Conservation (phyloP, 306 rosid species). For the Sicyos edulis region DNA sequence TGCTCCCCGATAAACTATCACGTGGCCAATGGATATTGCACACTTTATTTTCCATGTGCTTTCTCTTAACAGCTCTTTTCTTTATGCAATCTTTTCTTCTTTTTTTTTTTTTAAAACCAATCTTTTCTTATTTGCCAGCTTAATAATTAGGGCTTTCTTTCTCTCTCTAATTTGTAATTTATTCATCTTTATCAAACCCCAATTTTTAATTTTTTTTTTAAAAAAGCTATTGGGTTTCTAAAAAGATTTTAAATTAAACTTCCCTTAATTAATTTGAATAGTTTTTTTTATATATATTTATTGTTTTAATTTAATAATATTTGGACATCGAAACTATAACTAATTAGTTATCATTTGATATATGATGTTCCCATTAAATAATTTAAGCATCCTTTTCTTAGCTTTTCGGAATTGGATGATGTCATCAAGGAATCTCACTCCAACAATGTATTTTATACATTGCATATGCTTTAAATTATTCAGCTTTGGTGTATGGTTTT, state of each 20-base stretch:
- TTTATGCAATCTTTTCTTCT: neutral
- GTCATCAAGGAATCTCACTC: neutral
- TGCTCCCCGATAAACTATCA: conserved; percentile 1
- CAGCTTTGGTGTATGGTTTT: no score
- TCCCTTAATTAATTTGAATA: neutral
- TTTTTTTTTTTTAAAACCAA: no score
- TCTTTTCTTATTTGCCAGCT: neutral
- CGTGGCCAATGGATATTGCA: neutral
- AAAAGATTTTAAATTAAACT: neutral
- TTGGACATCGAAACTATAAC: no score
- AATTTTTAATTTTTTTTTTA: no score
- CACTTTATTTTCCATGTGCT: neutral
- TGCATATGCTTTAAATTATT: no score
- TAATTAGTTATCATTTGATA: no score
- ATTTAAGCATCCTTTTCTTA: neutral
- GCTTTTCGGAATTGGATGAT: neutral
- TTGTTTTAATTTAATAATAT: no score
- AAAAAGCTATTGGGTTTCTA: no score
- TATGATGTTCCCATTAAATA: no score
- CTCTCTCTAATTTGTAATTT: neutral
- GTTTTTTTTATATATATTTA: no score
- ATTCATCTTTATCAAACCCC: neutral
- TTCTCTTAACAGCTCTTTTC: neutral
- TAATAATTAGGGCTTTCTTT: neutral
- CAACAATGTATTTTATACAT: no score